Base-by-base conservation (phyloP, 306 rosid genomes). In the Rosa persica region DNA sequence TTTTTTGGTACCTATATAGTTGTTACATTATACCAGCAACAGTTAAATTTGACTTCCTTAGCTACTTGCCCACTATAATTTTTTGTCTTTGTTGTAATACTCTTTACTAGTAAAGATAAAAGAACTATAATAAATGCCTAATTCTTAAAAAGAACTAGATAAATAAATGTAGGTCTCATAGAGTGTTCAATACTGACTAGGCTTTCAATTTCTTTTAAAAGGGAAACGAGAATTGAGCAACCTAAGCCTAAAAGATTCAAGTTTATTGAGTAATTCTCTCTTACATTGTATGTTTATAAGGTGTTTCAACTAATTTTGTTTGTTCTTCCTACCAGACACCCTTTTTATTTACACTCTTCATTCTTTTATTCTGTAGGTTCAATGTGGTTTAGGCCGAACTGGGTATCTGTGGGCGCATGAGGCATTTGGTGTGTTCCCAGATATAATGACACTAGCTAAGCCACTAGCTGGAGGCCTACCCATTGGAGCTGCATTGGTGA, bases 401-500 rank as follows among this genome's bases (percentile, higher is more conserved):
- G 98, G 98, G 34, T 76, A 42, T 79, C 92, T 94, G 23, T 94
- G 97, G 97, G 97, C 97, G 3, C 93, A 94, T 40, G 97, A 94
- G 68, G 89, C 91, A 4, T 92, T 74, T 67, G 89, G 86, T 12
- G 76, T 94, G 55, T 89, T 83, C 84, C 98, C 98, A 2, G 98
- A 92, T 83, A 86, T 94, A 67, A 92, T 94, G 98, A 92, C 97
- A 64, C 95, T 92, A 10, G 97, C 97, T 64, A 94, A 94, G 88
- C 98, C 98, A 74, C 92, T 94, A 43, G 98, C 98, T 1, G 98
- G 98, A 30, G 98, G 98, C 49, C 87, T 94, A 8, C 97, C 98
- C 66, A 90, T 94, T 30, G 98, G 98, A 87, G 93, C 97, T 10
- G 88, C 78, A 70, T 80, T 92, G 40, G 84, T 94, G 70, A 92